phyloP scores from a whole-genome alignment of 768 basidiomycete genomes.

The Suillus variegatus region DNA sequence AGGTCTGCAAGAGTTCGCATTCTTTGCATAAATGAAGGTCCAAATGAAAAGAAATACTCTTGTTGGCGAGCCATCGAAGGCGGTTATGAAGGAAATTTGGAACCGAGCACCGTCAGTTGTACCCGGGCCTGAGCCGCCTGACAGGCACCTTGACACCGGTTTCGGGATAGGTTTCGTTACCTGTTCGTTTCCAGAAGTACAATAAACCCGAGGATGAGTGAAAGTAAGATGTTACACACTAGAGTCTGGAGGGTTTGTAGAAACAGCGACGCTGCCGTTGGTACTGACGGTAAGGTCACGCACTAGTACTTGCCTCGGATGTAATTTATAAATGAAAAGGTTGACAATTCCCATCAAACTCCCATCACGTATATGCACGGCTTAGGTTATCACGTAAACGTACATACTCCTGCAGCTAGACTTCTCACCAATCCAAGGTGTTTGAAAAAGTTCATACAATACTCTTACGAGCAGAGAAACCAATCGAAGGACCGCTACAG shows the following conservation, averaged over 20 bases:
- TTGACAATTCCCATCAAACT: background rate
- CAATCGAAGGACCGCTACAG: background rate
- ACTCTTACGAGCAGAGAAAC: background rate
- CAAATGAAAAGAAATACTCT: slow-evolving; percentile 18
- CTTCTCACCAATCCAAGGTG: background rate
- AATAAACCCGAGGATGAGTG: background rate
- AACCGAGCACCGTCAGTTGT: slow-evolving; percentile 5
- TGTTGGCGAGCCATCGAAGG: slow-evolving; percentile 26
- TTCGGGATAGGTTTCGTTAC: background rate
- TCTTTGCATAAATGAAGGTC: slow-evolving; percentile 30
- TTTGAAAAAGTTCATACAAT: background rate
- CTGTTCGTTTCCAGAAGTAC: background rate
- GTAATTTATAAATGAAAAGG: background rate
- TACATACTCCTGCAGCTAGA: background rate
- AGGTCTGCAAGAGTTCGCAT: slow-evolving; percentile 41
- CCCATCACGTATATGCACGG: background rate
- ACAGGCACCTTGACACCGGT: slow-evolving; percentile 2
- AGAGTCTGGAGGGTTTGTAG: background rate
- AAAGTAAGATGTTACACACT: background rate
- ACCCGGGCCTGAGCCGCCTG: background rate
- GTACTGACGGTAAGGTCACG: background rate
- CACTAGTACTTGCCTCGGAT: background rate
- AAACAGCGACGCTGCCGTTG: background rate
- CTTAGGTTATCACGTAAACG: background rate
- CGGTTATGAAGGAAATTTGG: background rate